These are phyloP conservation scores for Vanrija sp. DNA, from an alignment of 1,284 basidiomycete genomes.

Conservation along the genomic window DNA sequence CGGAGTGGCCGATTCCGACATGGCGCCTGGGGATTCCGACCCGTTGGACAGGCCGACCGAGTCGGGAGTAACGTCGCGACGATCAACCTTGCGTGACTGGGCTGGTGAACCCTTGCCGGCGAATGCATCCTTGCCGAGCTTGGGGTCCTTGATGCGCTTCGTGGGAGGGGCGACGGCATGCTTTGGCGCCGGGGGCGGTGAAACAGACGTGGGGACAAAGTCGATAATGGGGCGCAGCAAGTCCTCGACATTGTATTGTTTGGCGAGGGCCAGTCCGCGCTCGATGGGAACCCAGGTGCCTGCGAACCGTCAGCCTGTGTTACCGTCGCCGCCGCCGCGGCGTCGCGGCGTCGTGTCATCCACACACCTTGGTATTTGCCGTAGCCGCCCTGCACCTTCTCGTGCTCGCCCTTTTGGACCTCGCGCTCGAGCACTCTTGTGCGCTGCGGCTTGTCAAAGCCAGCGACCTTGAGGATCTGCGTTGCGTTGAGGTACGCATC, in stretches of 20 bases:
- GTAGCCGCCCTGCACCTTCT: conserved; percentile 99
- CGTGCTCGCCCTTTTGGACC: conserved; percentile 97
- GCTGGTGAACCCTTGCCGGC: conserved; percentile 18
- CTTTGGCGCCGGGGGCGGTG: conserved; percentile 94
- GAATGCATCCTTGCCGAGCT: conserved; percentile 21
- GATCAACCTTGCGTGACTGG: conserved; percentile 27
- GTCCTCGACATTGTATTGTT: conserved; percentile 87
- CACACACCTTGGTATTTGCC: conserved; percentile 95
- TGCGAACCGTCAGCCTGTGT: conserved; percentile 41
- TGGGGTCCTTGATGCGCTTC: conserved; percentile 49
- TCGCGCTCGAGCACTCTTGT: conserved; percentile 96
- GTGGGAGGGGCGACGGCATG: conserved; percentile 70
- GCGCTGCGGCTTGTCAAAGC: conserved; percentile 97
- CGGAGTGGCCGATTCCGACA: conserved; percentile 22
- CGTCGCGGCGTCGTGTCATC: not conserved
- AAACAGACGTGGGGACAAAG: conserved; percentile 84
- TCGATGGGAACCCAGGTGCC: conserved; percentile 99
- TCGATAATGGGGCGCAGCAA: conserved; percentile 92
- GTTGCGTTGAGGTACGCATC: conserved; percentile 99
- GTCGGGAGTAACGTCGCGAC: conserved; percentile 18
- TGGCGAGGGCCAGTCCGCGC: conserved; percentile 76
- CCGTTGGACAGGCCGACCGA: conserved; percentile 8
- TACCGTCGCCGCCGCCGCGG: too few relatives aligned
- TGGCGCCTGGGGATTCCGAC: conserved; percentile 11
- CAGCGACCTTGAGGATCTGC: conserved; percentile 98